Evolutionary conservation across 225 moss, liverwort and hornwort species (phyloP).

Genomic region (Asterella californica): DNA sequence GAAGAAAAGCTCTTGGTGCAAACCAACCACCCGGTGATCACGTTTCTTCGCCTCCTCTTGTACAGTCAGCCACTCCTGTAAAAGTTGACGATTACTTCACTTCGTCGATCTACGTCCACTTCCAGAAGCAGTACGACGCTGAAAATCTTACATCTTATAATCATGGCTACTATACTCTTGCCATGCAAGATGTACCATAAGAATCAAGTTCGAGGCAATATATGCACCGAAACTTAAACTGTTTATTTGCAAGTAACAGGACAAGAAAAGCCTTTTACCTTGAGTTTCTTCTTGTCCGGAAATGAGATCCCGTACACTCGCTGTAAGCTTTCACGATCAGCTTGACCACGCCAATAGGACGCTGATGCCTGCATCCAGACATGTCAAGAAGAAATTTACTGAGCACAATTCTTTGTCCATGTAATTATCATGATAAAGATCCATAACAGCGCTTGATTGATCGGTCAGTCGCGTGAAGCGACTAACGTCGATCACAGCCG

Average conservation of each 20-base stretch:
- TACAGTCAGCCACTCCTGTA: conserved; percentile 70
- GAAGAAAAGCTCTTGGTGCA: conserved; percentile 92
- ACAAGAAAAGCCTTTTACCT: conserved; percentile 31
- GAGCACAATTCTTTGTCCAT: not conserved
- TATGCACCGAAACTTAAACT: too few relatives aligned
- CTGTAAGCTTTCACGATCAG: conserved; percentile 86
- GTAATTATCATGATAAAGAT: not conserved
- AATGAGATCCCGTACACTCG: conserved; percentile 96
- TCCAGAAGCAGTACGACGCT: not conserved
- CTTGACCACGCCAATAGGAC: conserved; percentile 92
- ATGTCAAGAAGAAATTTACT: not conserved
- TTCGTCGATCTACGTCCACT: not conserved
- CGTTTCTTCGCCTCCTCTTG: conserved; percentile 96
- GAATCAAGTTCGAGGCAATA: too few relatives aligned
- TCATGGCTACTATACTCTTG: too few relatives aligned
- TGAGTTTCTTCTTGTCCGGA: conserved; percentile 78
- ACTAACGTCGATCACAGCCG: too few relatives aligned
- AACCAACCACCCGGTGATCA: conserved; percentile 85
- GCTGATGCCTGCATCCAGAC: conserved; percentile 66
- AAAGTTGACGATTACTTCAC: not conserved
- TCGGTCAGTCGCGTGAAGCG: not conserved
- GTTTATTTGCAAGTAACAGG: too few relatives aligned
- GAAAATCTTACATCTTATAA: too few relatives aligned
- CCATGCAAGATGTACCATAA: too few relatives aligned
- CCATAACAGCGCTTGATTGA: not conserved